A percentile compares a stretch with the other conserved stretches of the same genome.
Evolutionary conservation across 768 basidiomycete species (phyloP).

Genomic region (Mycena leptocephala): DNA sequence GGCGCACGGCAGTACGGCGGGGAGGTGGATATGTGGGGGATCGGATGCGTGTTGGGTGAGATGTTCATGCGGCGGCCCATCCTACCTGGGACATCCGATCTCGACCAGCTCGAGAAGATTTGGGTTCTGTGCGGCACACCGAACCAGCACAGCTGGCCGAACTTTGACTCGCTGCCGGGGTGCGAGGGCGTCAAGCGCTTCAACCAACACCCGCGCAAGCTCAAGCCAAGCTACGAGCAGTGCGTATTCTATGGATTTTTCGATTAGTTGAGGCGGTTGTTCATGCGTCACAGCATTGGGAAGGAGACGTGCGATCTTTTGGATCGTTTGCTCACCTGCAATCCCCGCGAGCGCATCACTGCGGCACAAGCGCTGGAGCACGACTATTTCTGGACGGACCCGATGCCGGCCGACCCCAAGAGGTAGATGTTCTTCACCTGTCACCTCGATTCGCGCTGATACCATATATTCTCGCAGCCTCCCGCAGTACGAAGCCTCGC

Average conservation of each 20-base stretch:
- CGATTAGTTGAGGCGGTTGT: slow-evolving; percentile 11
- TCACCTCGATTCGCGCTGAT: neutral
- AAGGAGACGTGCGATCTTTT: slow-evolving; percentile 86
- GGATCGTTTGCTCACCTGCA: slow-evolving; percentile 86
- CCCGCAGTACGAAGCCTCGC: slow-evolving; percentile 86
- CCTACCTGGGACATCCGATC: slow-evolving; percentile 88
- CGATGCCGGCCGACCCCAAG: slow-evolving; percentile 89
- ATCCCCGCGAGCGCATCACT: slow-evolving; percentile 88
- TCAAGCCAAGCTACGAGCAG: slow-evolving; percentile 75
- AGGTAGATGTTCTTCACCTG: slow-evolving; percentile 62
- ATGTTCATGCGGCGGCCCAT: slow-evolving; percentile 94
- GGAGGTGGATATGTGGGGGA: slow-evolving; percentile 98
- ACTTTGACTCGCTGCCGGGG: slow-evolving; percentile 81
- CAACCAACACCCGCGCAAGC: slow-evolving; percentile 59
- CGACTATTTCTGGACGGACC: slow-evolving; percentile 95
- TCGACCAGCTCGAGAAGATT: slow-evolving; percentile 94
- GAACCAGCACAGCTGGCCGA: slow-evolving; percentile 86
- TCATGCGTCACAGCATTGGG: slow-evolving; percentile 66
- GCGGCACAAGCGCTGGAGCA: slow-evolving; percentile 92
- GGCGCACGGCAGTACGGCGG: slow-evolving; percentile 93
- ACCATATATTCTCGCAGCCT: slow-evolving; percentile 59
- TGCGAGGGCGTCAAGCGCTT: slow-evolving; percentile 86
- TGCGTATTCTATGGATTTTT: slow-evolving; percentile 51
- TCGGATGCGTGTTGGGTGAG: slow-evolving; percentile 98
- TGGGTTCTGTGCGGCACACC: slow-evolving; percentile 93